Conservation (phyloP, 2,329 filamentous ascomycete genomes). For the Diaporthe eres region DNA sequence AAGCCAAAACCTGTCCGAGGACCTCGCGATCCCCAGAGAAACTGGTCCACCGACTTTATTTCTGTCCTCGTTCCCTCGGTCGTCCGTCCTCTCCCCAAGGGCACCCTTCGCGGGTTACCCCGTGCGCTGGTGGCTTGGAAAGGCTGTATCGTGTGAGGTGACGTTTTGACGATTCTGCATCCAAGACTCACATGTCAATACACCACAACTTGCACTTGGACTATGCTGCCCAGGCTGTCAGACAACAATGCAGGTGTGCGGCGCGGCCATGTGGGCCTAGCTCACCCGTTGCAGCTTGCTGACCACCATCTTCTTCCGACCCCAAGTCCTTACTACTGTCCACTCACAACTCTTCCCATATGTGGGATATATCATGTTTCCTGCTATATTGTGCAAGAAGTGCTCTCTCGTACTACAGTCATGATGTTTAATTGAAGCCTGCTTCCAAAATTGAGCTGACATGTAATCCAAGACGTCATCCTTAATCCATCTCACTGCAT, state of each 20-base stretch:
- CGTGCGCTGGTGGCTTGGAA: neutral
- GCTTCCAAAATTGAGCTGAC: too few relatives aligned
- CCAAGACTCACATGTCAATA: neutral
- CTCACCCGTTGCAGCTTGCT: neutral
- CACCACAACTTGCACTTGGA: neutral
- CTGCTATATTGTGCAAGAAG: too few relatives aligned
- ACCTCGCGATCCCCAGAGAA: neutral
- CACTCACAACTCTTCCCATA: too few relatives aligned
- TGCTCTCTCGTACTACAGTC: too few relatives aligned
- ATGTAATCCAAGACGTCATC: too few relatives aligned
- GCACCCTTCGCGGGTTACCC: neutral
- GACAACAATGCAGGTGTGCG: neutral
- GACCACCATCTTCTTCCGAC: neutral
- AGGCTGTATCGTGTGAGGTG: neutral
- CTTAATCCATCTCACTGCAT: too few relatives aligned
- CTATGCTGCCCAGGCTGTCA: neutral
- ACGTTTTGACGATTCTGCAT: neutral
- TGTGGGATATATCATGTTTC: too few relatives aligned
- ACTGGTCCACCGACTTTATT: neutral
- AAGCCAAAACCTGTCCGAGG: neutral
- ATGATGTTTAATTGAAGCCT: too few relatives aligned
- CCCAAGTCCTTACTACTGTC: too few relatives aligned
- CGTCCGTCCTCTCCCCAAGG: too few relatives aligned
- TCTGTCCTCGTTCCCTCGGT: neutral
- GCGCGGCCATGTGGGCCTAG: neutral